Percentiles rank a stretch among this genome's conserved stretches.
These are phyloP conservation scores for Inga leiocalycina DNA, from an alignment of 306 rosid species.

Conservation along the genomic window DNA sequence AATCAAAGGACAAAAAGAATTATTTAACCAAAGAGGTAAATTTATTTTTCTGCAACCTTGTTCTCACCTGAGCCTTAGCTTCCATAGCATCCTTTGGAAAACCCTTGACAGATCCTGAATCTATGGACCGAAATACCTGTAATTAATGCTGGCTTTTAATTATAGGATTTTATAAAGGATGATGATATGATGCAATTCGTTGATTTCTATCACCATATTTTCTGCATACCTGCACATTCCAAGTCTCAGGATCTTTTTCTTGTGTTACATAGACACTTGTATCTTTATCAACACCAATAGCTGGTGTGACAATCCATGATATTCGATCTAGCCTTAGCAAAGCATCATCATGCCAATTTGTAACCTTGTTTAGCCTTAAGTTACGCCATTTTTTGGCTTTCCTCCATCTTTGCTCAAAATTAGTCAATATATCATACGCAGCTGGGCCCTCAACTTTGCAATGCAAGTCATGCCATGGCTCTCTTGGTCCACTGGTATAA, in stretches of 20 bases:
- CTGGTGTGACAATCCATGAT: constrained; percentile 68
- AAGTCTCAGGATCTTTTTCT: constrained; percentile 60
- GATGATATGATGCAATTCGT: neutral
- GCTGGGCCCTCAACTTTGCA: constrained; percentile 89
- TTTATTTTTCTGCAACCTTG: constrained; percentile 1
- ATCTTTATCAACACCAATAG: constrained; percentile 43
- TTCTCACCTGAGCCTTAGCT: constrained; percentile 71
- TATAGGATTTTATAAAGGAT: constrained; percentile 8
- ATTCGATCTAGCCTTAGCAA: constrained; percentile 65
- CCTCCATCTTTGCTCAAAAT: constrained; percentile 77
- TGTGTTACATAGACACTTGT: constrained; percentile 40
- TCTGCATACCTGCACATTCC: constrained; percentile 70
- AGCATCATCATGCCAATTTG: constrained; percentile 68
- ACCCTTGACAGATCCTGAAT: constrained; percentile 84
- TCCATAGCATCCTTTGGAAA: constrained; percentile 65
- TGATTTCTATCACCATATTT: constrained; percentile 30
- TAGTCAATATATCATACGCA: constrained; percentile 72
- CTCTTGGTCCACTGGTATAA: constrained; percentile 53
- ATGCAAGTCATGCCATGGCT: constrained; percentile 67
- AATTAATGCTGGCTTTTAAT: constrained; percentile 40
- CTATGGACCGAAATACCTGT: constrained; percentile 82
- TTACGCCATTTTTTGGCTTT: constrained; percentile 74
- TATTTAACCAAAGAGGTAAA: neutral
- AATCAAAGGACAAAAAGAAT: neutral
- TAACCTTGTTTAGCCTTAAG: constrained; percentile 62